These are phyloP conservation scores for Cladorrhinum sp. DNA, from an alignment of 2,329 filamentous ascomycete species.

Conservation along the genomic window DNA sequence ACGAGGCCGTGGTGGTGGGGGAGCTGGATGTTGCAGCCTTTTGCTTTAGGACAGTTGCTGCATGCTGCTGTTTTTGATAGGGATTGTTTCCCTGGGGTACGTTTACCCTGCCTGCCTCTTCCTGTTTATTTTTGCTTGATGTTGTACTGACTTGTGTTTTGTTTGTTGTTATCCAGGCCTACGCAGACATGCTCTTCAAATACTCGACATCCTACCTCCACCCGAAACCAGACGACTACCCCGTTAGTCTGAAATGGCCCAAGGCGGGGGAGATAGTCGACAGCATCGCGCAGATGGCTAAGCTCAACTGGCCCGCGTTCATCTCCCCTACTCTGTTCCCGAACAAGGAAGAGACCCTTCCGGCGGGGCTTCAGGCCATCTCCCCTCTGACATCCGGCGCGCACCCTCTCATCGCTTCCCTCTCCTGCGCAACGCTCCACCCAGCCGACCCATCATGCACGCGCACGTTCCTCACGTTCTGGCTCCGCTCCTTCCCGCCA, in stretches of 20 bases:
- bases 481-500: conserved; percentile 76
- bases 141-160: neutral
- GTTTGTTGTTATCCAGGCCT: conserved; percentile 29
- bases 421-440: conserved; percentile 88
- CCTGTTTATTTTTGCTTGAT: neutral
- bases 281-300: conserved; percentile 75
- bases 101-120: conserved; percentile 22
- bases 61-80: conserved; percentile 75
- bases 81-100: conserved; percentile 65
- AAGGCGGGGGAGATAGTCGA: conserved; percentile 72
- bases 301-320: conserved; percentile 79
- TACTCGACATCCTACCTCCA: conserved; percentile 80
- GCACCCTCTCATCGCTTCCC: conserved; percentile 78
- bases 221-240: conserved; percentile 64
- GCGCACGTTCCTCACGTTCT: conserved; percentile 83
- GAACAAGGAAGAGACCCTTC: conserved; percentile 60
- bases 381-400: conserved; percentile 77
- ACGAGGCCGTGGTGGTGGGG: conserved; percentile 79
- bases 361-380: conserved; percentile 63
- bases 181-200: conserved; percentile 58
- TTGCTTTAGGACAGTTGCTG: conserved; percentile 72
- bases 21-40: conserved; percentile 76
- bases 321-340: conserved; percentile 86
- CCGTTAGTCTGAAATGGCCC: conserved; percentile 69
- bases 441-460: conserved; percentile 83